Conservation (phyloP, 805 yeast genomes). For the Wickerhamiella vanderwaltii region DNA sequence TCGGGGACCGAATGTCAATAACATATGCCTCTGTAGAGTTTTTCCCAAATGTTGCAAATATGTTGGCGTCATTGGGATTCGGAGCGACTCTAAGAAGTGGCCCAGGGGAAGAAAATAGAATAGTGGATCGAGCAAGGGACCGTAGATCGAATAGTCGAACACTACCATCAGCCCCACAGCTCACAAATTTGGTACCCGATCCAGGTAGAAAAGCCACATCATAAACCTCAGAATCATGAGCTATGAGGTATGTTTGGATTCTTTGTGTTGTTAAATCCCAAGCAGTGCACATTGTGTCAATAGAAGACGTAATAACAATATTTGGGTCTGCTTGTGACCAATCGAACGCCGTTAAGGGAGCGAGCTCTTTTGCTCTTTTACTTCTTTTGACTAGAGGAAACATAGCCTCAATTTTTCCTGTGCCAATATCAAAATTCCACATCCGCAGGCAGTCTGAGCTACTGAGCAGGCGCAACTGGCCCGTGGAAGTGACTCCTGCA, state of each 20-base stretch:
- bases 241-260: conserved; percentile 87
- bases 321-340: conserved; percentile 71
- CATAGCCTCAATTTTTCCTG: conserved; percentile 30
- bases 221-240: conserved; percentile 90
- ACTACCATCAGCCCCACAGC: conserved; percentile 92
- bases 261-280: conserved; percentile 70
- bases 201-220: conserved; percentile 78
- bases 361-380: conserved; percentile 36
- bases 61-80: conserved; percentile 67
- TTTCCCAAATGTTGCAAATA: conserved; percentile 70
- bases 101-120: conserved; percentile 68
- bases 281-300: conserved; percentile 93
- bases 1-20: conserved; percentile 80
- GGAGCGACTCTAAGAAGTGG: conserved; percentile 70
- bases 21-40: conserved; percentile 54
- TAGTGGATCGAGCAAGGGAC: conserved; percentile 83
- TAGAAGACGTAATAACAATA: conserved; percentile 67
- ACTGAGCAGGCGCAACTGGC: conserved; percentile 40
- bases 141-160: conserved; percentile 85
- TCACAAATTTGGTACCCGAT: conserved; percentile 67
- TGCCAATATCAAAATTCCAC: conserved; percentile 38
- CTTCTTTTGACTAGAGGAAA: conserved; percentile 33
- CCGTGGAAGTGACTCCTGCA: conserved; percentile 25
- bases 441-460: conserved; percentile 61
- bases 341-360: conserved; percentile 90